phyloP scores from a whole-genome alignment of 106 monocot genomes.

The Amphibolis antarctica region DNA sequence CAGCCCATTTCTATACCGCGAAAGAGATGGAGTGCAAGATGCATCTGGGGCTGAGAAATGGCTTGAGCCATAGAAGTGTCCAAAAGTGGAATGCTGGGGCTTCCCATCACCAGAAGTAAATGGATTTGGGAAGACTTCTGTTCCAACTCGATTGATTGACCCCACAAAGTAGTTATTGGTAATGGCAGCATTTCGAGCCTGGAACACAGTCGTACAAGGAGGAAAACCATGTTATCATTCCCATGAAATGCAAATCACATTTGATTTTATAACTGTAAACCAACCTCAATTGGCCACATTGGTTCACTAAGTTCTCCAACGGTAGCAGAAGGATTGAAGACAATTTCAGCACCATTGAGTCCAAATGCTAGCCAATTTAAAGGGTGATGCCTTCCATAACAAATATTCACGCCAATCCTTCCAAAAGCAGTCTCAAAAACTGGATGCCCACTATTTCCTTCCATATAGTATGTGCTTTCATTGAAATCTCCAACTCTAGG shows the following conservation, averaged over 20 bases:
- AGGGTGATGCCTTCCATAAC: constrained; percentile 95
- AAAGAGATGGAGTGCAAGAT: constrained; percentile 73
- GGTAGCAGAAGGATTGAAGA: constrained; percentile 97
- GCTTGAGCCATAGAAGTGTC: constrained; percentile 90
- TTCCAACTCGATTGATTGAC: constrained; percentile 88
- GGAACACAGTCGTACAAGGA: constrained; percentile 12
- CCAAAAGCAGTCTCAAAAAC: constrained; percentile 93
- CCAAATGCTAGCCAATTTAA: constrained; percentile 91
- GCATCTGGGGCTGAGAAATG: constrained; percentile 83
- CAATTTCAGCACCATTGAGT: constrained; percentile 92
- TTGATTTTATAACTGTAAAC: neutral
- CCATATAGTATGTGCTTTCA: constrained; percentile 95
- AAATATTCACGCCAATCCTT: constrained; percentile 87
- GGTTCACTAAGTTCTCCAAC: constrained; percentile 95
- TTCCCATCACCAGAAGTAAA: constrained; percentile 97
- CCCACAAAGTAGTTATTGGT: constrained; percentile 85
- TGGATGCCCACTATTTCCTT: constrained; percentile 91
- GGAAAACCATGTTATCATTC: neutral
- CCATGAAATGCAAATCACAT: neutral
- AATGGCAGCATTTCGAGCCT: constrained; percentile 92
- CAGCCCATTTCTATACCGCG: constrained; percentile 62
- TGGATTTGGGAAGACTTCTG: constrained; percentile 77
- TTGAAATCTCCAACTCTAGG: constrained; percentile 97
- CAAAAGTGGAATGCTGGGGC: constrained; percentile 72
- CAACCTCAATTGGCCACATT: constrained; percentile 96